phyloP scores from a whole-genome alignment of 345 rosid genomes.

The Moricandia arvensis region DNA sequence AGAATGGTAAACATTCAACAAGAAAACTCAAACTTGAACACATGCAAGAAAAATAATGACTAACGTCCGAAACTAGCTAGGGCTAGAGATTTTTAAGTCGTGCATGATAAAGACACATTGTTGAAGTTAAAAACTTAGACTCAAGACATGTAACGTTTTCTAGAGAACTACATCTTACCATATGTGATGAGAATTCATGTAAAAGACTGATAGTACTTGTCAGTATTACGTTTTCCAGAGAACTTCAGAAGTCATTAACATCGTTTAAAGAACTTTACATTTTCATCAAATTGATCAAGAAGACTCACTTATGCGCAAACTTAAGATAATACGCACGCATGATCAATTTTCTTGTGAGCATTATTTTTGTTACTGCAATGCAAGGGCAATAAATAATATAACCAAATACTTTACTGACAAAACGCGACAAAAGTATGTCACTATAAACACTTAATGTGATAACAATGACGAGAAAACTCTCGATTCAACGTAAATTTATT shows the following conservation, averaged over 20 bases:
- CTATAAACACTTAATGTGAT: neutral
- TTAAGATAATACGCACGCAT: neutral
- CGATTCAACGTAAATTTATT: slow-evolving; percentile 6
- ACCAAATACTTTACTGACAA: neutral
- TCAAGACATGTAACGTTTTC: neutral
- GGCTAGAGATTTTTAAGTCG: neutral
- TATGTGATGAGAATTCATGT: neutral
- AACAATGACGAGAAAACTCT: slow-evolving; percentile 23
- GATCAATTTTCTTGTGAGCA: neutral
- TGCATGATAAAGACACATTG: slow-evolving; percentile 3
- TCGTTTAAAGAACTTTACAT: neutral
- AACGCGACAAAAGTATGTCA: slow-evolving; percentile 18
- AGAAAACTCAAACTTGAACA: slow-evolving; percentile 12
- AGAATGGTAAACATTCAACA: slow-evolving; percentile 3
- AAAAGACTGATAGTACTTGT: neutral
- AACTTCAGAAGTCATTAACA: neutral
- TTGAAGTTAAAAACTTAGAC: slow-evolving; percentile 1
- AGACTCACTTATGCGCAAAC: neutral
- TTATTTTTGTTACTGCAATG: neutral
- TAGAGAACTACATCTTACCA: neutral
- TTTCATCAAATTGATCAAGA: neutral
- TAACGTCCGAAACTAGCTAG: neutral
- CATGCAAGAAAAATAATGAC: slow-evolving; percentile 4
- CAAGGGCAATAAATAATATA: neutral
- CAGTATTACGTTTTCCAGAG: neutral